phyloP scores from a whole-genome alignment of 2,329 filamentous ascomycete species.

The Penicillium rolfsii region DNA sequence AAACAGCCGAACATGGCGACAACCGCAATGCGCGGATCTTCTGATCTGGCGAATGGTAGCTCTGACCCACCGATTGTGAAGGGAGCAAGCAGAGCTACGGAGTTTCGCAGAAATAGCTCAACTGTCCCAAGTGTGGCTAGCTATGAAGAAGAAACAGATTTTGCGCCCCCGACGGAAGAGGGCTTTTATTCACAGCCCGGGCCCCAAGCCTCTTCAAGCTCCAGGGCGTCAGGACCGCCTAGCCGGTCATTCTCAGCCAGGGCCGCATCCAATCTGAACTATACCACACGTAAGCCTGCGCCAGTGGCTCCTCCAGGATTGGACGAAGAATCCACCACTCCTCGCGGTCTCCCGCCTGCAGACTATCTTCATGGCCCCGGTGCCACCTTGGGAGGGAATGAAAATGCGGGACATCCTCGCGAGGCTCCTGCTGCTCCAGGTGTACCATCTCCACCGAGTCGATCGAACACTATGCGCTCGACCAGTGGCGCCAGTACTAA shows the following conservation, averaged over 20 bases:
- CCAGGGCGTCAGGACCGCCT: constrained; percentile 4
- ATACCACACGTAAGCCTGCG: constrained; percentile 22
- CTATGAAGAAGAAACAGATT: constrained; percentile 9
- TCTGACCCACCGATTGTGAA: constrained; percentile 14
- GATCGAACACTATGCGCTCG: constrained; percentile 39
- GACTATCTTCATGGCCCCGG: constrained; percentile 11
- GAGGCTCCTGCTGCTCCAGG: constrained; percentile 5
- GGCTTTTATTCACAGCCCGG: background rate
- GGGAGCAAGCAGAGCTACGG: constrained; percentile 12
- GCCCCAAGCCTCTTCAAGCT: constrained; percentile 4
- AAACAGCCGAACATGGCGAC: constrained; percentile 19
- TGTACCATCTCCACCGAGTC: constrained; percentile 29
- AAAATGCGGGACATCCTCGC: constrained; percentile 19
- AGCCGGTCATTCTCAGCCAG: constrained; percentile 25
- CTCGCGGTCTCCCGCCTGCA: constrained; percentile 22
- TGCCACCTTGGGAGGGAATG: constrained; percentile 15
- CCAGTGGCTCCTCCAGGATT: constrained; percentile 8
- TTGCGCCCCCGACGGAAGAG: constrained; percentile 6
- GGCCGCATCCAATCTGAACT: constrained; percentile 21
- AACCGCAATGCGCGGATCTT: constrained; percentile 20
- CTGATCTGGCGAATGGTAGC: constrained; percentile 26
- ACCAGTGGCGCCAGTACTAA: constrained; percentile 31
- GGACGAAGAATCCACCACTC: constrained; percentile 25
- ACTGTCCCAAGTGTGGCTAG: background rate
- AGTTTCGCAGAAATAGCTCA: constrained; percentile 18